A percentile compares a stretch with the other conserved stretches of the same genome.
These are phyloP conservation scores for Penstemon barbatus DNA, from an alignment of 257 asterid genomes.

Conservation along the genomic window DNA sequence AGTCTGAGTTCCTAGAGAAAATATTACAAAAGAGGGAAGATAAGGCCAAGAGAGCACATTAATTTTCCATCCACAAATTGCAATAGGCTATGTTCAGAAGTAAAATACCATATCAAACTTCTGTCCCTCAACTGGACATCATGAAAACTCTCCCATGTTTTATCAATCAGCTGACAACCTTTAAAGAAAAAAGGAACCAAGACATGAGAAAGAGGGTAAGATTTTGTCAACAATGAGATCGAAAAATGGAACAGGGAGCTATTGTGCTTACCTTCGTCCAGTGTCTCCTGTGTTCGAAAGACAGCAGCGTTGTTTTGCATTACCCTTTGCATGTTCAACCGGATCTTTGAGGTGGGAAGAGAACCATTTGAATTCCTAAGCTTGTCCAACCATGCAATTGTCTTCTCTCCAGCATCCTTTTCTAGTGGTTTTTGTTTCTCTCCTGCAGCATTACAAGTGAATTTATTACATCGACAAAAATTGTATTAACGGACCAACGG, in stretches of 20 bases:
- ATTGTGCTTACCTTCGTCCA: slow-evolving; percentile 78
- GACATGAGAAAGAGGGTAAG: slow-evolving; percentile 1
- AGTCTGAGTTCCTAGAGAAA: slow-evolving; percentile 80
- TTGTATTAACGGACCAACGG: slow-evolving; percentile 7
- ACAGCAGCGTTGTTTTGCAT: slow-evolving; percentile 99
- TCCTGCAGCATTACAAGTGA: slow-evolving; percentile 50
- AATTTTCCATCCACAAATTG: slow-evolving; percentile 1
- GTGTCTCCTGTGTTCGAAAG: slow-evolving; percentile 92
- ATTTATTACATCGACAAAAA: slow-evolving; percentile 21
- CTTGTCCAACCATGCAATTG: slow-evolving; percentile 96
- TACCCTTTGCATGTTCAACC: slow-evolving; percentile 89
- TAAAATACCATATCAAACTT: slow-evolving; percentile 82
- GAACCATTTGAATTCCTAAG: slow-evolving; percentile 90
- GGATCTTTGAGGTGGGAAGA: slow-evolving; percentile 81
- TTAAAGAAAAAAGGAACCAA: slow-evolving; percentile 31
- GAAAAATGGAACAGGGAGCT: slow-evolving; percentile 17
- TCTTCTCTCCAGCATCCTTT: slow-evolving; percentile 86
- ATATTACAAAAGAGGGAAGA: background rate
- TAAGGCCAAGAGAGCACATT: slow-evolving; percentile 6
- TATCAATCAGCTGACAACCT: slow-evolving; percentile 92
- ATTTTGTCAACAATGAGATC: background rate
- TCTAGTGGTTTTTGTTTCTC: slow-evolving; percentile 78
- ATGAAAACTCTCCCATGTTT: slow-evolving; percentile 89
- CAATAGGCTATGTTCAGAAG: slow-evolving; percentile 13
- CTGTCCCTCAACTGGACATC: slow-evolving; percentile 87